Base-by-base conservation (phyloP, 306 rosid species). In the Luffa aegyptiaca region DNA sequence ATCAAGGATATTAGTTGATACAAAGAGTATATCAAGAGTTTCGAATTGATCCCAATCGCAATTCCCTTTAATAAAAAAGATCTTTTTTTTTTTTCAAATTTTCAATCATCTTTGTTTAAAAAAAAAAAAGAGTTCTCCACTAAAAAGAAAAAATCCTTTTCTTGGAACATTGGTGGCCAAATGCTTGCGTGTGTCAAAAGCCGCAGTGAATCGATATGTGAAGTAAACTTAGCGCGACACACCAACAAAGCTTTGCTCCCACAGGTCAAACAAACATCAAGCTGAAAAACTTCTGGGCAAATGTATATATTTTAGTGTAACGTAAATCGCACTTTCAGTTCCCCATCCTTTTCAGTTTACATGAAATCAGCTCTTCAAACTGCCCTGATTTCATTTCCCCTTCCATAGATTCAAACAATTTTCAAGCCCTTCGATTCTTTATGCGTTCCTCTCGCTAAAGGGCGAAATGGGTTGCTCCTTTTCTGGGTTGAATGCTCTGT, bases 401-500 rank as follows among this genome's bases (percentile, higher is more conserved):
- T 56, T 77, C 33, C 56, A 68, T 62, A 62, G 39, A 33, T 63
- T 45, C 65, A 35, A 65, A 79, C 8, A n/a, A 52, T 49, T 63
- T 17, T 48, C 5, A 10, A 42, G 18, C 35, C 49, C 14, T 68
- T 16, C 7, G 11, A 44, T 41, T 46, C 77, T 69, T 20, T 69
- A 80, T 69, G 77, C 49, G 35, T 76, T 82, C 1, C 20, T 66
- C 10, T 63, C 77, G 42, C 55, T 53, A 5, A 56, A 17, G 41
- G 65, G 71, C 44, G 69, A 80, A 83, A 96, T 96, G 99, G 99
- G 99, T 45, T 96, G 99, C 68, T 79, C 99, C 41, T 93, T 96
- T 86, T 96, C 99, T 41, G 99, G 99, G 46, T 84, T 96, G 80
- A 89, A 89, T 80, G 99, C 99, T 57, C 79, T 96, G 0, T 93